Evolutionary conservation across 352 stramenopile species (phyloP), one percentile per base, ranked within the genome.

Genomic region (Phytopythium oedochilum): DNA sequence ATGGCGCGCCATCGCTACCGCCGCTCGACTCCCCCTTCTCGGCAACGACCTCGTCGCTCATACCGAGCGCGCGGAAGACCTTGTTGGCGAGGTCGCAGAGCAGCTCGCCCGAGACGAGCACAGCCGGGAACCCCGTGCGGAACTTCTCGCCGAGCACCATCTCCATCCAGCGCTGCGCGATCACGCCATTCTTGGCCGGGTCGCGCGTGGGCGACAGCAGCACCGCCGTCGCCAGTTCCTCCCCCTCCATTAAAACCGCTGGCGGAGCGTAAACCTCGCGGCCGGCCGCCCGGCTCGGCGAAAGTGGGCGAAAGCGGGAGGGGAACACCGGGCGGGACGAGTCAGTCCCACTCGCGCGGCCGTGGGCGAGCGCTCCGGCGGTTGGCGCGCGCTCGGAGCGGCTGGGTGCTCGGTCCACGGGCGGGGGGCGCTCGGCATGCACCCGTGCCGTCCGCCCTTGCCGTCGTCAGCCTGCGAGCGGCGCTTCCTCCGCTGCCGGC

Each of bases 71-170:
- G 55, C 70, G 71, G 62, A 87, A 92, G 25, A 94, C 39, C 43
- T 81, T 83, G 55, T 89, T 87, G 18, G 83, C 71, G 38, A 94
- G 57, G 35, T 73, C 68, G 57, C 84, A 92, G 8, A 94, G 71
- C 38, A 70, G 59, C 31, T 80, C 63, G 38, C 84, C 82, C n/a
- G 75, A 81, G 53, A 71, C 70, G 50, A 94, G 73, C 56, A 73
- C 75, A 9, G 63, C 48, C 9, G 73, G 64, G 50, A 91, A 79
- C 18, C 75, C 66, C 29, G 64, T 57, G 25, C 58, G 32, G 34
- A 88, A 78, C 64, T 89, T 91, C 46, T 93, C 83, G 38, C 80
- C 79, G 20, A 93, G 73, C 55, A 95, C 83, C 85, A 95, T 93
- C 57, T 92, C 85, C 61, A 95, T 88, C 85, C 85, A 95, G 44